Evolutionary conservation across 495 filamentous ascomycete genomes (phyloP).

Genomic region (Penicillium maclennaniae): DNA sequence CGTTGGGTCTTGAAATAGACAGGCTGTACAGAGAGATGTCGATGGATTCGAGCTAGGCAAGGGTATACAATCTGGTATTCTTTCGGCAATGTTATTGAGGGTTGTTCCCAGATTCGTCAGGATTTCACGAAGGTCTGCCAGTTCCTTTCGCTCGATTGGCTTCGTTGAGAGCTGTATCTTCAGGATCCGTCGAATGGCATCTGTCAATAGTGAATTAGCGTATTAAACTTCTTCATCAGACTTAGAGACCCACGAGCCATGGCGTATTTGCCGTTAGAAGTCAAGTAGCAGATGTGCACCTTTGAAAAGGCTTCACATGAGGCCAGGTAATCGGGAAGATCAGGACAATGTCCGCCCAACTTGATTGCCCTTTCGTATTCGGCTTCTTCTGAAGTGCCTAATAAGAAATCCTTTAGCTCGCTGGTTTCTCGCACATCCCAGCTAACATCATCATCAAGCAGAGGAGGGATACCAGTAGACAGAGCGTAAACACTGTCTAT

Average conservation of each 20-base stretch:
- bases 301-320: constrained; percentile 43
- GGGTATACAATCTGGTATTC: too few relatives aligned
- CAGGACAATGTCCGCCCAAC: constrained; percentile 41
- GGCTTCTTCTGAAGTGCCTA: constrained; percentile 38
- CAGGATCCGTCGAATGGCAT: constrained; percentile 42
- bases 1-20: too few relatives aligned
- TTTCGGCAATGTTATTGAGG: too few relatives aligned
- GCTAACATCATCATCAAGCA: constrained; percentile 43
- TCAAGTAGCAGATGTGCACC: constrained; percentile 47
- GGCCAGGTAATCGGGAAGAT: constrained; percentile 43
- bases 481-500: constrained; percentile 56
- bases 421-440: constrained; percentile 46
- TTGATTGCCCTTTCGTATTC: constrained; percentile 34
- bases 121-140: constrained; percentile 44
- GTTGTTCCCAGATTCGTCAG: constrained; percentile 36
- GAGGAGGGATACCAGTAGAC: constrained; percentile 45
- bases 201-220: constrained; percentile 11
- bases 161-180: constrained; percentile 45
- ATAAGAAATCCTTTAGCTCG: constrained; percentile 43
- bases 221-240: constrained; percentile 10
- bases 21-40: too few relatives aligned
- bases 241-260: constrained; percentile 41
- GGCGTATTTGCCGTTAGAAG: constrained; percentile 42
- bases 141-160: constrained; percentile 39
- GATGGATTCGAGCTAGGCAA: too few relatives aligned